Percentiles rank a stretch among this genome's conserved stretches.
Evolutionary conservation across 148 eudicot species (phyloP).

Genomic region (Nepenthes gracilis): DNA sequence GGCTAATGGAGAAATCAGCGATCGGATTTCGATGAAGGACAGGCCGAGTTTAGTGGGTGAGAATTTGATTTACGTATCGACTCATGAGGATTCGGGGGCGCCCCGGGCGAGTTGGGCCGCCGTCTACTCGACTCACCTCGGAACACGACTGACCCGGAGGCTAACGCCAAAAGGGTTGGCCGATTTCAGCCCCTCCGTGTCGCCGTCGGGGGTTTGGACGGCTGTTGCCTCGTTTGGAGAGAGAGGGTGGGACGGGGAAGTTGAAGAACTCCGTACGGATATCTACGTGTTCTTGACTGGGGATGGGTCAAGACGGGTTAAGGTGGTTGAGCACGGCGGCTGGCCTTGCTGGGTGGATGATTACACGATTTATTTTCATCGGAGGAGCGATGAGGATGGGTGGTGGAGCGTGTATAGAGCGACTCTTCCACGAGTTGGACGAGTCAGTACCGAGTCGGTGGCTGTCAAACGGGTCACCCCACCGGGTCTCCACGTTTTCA

Average conservation of each 20-base stretch:
- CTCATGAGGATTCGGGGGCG: constrained; percentile 51
- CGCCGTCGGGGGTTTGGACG: constrained; percentile 69
- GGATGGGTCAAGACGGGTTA: constrained; percentile 66
- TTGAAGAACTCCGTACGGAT: constrained; percentile 63
- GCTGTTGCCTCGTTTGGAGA: constrained; percentile 80
- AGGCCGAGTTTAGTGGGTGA: constrained; percentile 67
- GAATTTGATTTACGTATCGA: constrained; percentile 50
- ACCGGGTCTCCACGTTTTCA: constrained; percentile 83
- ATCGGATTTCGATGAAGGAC: constrained; percentile 54
- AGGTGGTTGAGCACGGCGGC: constrained; percentile 67
- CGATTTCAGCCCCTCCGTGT: constrained; percentile 88
- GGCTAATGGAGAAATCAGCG: constrained; percentile 1
- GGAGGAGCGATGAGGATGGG: constrained; percentile 44
- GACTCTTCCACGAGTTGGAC: constrained; percentile 16
- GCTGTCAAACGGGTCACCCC: constrained; percentile 67
- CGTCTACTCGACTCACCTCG: constrained; percentile 57
- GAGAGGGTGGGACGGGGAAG: constrained; percentile 63
- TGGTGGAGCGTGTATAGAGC: constrained; percentile 89
- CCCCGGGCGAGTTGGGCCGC: constrained; percentile 77
- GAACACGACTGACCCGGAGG: constrained; percentile 54
- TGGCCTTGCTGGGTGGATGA: constrained; percentile 94
- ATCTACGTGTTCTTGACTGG: constrained; percentile 52
- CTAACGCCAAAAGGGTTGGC: constrained; percentile 61
- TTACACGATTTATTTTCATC: constrained; percentile 55
- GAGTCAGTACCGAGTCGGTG: constrained; percentile 27